Evolutionary conservation across 2,329 filamentous ascomycete species (phyloP).

Genomic region (Aspergillus brasiliensis): DNA sequence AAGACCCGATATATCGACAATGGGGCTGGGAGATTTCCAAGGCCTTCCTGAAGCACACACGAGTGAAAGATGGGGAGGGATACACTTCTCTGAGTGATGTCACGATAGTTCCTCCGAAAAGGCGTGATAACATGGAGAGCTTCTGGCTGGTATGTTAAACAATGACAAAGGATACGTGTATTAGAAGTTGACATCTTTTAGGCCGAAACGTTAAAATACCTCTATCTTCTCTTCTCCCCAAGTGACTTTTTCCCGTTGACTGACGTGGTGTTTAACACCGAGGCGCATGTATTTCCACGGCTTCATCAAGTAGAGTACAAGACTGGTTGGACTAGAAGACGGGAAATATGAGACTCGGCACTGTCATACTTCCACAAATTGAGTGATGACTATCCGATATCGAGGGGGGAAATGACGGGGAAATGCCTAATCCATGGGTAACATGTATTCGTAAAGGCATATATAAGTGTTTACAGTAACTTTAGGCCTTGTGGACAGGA

Average conservation of each 20-base stretch:
- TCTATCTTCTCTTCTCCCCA: constrained; percentile 86
- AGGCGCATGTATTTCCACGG: constrained; percentile 66
- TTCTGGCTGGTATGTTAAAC: constrained; percentile 73
- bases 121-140: constrained; percentile 90
- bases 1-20: constrained; percentile 79
- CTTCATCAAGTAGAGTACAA: constrained; percentile 7
- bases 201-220: constrained; percentile 89
- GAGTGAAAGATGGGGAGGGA: constrained; percentile 65
- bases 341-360: not conserved
- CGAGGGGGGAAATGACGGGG: too few species aligned
- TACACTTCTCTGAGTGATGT: constrained; percentile 80
- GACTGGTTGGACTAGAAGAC: constrained; percentile 3
- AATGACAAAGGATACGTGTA: too few species aligned
- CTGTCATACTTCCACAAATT: too few species aligned
- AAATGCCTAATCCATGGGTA: too few species aligned
- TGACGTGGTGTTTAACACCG: constrained; percentile 87
- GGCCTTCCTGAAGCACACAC: constrained; percentile 79
- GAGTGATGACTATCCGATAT: too few species aligned
- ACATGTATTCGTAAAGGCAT: too few species aligned
- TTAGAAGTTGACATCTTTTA: not conserved
- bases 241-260: constrained; percentile 77
- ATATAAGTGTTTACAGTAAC: too few species aligned
- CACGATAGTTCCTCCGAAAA: constrained; percentile 65
- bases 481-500: too few species aligned
- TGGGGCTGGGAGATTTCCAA: constrained; percentile 99